A percentile compares a stretch with the other conserved stretches of the same genome.
phyloP scores from a whole-genome alignment of 1,284 basidiomycete species.

The Gymnopus androsaceus region DNA sequence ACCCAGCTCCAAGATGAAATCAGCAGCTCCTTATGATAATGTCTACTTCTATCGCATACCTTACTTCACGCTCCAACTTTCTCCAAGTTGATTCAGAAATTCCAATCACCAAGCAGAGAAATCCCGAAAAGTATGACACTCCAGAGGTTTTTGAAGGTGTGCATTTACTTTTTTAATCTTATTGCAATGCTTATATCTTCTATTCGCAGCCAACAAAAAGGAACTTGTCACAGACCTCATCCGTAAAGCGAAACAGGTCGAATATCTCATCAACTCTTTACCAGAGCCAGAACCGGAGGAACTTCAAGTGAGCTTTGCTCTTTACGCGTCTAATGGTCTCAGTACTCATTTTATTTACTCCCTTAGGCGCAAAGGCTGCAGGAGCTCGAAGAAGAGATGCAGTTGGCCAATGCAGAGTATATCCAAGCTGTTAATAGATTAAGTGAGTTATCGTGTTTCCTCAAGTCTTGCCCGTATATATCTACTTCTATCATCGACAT shows the following conservation, averaged over 20 bases:
- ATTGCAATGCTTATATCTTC: background rate
- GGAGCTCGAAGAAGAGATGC: constrained; percentile 67
- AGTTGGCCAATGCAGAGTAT: constrained; percentile 72
- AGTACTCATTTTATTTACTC: background rate
- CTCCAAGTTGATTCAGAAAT: constrained; percentile 70
- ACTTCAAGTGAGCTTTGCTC: constrained; percentile 51
- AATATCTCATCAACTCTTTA: constrained; percentile 75
- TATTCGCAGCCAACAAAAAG: constrained; percentile 66
- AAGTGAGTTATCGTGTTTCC: constrained; percentile 48
- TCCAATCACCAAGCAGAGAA: constrained; percentile 74
- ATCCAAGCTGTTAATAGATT: constrained; percentile 67
- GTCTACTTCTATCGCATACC: constrained; percentile 74
- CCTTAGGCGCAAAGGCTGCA: constrained; percentile 63
- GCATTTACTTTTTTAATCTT: background rate
- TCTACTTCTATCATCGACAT: no score
- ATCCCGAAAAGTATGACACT: constrained; percentile 67
- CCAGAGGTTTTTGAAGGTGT: constrained; percentile 71
- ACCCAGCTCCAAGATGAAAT: constrained; percentile 88
- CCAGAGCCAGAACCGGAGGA: constrained; percentile 76
- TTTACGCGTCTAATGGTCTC: background rate
- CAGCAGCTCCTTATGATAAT: constrained; percentile 77
- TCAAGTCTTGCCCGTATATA: background rate
- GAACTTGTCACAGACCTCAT: constrained; percentile 80
- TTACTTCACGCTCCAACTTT: constrained; percentile 73
- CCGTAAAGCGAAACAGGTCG: constrained; percentile 82